Conservation (phyloP, 2,329 filamentous ascomycete genomes). For the Sporothrix variecibatus region DNA sequence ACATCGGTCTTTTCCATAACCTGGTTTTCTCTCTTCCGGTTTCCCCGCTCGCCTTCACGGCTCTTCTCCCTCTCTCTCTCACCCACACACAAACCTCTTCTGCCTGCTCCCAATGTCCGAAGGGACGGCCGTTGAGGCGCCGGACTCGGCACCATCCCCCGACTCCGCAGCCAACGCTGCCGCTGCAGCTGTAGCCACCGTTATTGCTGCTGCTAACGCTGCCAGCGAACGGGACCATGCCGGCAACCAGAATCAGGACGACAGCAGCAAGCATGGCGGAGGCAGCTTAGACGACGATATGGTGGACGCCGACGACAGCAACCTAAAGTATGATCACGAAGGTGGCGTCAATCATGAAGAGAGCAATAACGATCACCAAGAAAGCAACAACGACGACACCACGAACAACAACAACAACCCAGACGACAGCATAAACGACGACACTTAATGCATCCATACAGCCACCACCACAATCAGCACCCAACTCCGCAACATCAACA, state of each 20-base stretch:
- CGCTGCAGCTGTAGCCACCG: constrained; percentile 18
- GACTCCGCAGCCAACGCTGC: constrained; percentile 15
- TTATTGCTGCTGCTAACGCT: constrained; percentile 23
- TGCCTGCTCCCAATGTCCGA: constrained; percentile 27
- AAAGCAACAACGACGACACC: not conserved
- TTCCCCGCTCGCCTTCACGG: not conserved
- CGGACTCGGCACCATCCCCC: constrained; percentile 21
- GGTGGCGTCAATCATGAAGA: not conserved
- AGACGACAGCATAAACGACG: constrained; percentile 9
- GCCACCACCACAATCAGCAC: not conserved
- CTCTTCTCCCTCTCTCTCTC: not conserved
- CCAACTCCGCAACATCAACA: constrained; percentile 28
- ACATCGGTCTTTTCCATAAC: not conserved
- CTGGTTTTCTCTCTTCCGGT: not conserved
- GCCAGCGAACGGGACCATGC: not conserved
- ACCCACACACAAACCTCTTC: not conserved
- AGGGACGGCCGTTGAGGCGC: constrained; percentile 25
- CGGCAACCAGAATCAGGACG: not conserved
- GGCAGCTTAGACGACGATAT: constrained; percentile 17
- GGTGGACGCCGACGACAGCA: not conserved
- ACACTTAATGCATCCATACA: not conserved
- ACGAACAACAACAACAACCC: constrained; percentile 1
- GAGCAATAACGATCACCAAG: not conserved
- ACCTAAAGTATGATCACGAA: constrained; percentile 5
- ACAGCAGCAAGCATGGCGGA: not conserved